phyloP scores from a whole-genome alignment of 2,329 filamentous ascomycete genomes.

The Fusarium pseudonygamai region DNA sequence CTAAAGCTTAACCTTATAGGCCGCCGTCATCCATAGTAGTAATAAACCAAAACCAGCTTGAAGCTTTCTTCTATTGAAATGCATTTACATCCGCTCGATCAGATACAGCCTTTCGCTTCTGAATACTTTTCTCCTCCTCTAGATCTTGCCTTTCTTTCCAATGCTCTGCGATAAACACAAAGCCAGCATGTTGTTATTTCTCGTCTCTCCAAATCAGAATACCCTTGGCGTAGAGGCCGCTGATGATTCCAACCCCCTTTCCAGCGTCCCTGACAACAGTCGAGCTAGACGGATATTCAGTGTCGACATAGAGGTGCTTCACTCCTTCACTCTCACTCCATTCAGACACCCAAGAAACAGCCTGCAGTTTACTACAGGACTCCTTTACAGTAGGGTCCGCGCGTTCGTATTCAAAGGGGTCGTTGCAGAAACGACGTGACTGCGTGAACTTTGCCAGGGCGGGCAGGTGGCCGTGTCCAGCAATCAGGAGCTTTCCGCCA shows the following conservation, averaged over 20 bases:
- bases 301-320: constrained; percentile 47
- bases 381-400: constrained; percentile 11
- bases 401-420: constrained; percentile 38
- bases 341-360: constrained; percentile 46
- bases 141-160: not conserved
- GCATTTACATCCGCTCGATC: too few species aligned
- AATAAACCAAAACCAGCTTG: not conserved
- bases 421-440: constrained; percentile 49
- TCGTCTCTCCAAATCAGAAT: constrained; percentile 42
- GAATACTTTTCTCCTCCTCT: not conserved
- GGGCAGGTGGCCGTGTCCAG: constrained; percentile 52
- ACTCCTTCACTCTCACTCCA: constrained; percentile 49
- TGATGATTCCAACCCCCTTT: constrained; percentile 47
- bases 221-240: constrained; percentile 52
- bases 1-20: too few species aligned
- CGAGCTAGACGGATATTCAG: constrained; percentile 47
- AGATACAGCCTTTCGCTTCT: not conserved
- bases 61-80: too few species aligned
- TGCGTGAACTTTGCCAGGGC: constrained; percentile 45
- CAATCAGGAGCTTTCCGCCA: constrained; percentile 48
- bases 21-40: too few species aligned
- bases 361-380: not conserved
- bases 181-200: not conserved
- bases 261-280: constrained; percentile 46
- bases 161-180: not conserved